Base-by-base conservation (phyloP, 2,329 filamentous ascomycete species). In the Penicillium brasilianum region DNA sequence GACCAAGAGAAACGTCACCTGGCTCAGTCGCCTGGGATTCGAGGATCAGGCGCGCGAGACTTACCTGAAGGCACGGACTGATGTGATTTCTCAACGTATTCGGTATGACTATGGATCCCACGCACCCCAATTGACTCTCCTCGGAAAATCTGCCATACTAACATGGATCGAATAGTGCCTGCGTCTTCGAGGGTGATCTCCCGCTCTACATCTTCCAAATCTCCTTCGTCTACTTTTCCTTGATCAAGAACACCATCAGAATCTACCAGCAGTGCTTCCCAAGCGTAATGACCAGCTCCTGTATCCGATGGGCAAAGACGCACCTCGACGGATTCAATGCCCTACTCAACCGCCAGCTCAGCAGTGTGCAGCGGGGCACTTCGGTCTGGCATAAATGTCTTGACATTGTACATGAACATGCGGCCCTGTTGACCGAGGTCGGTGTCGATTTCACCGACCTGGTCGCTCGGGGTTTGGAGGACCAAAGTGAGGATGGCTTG, bases 241-340 rank as follows among this genome's bases (percentile, higher is more conserved):
- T 97, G 66, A 94, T 99, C 74, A 89, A 92, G 69, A 97, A 98
- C 78, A 98, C 95, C 0, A 90, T 98, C 62, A 86, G 87, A 71
- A 93, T 91, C 72, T 97, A 95, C 77, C 92, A 96, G 81, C 78
- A 80, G 56, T 96, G 92, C 75, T 98, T 98, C 74, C 89, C 93
- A 11, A 85, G 91, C 28, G 83, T 88, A 14, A 92, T 95, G 82
- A 96, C 95, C 85, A 96, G 92, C 71, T 93, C 93, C 0, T 96
- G 93, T 70, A 94, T 99, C 70, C 96, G 94, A 74, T 99, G 95
- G 95, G 93, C 93, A n/a, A 98, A 97, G 77, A 90, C 95, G 69
- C 89, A 96, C 74, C 88, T 98, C 1, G 93, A 97, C 69, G 88
- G 88, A 1, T 98, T 98, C 82, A 98, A 97, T 71, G 84, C 84